A percentile compares a stretch with the other conserved stretches of the same genome.
These are phyloP conservation scores for Pugionium dolabratum DNA, from an alignment of 345 rosid species.

Conservation along the genomic window DNA sequence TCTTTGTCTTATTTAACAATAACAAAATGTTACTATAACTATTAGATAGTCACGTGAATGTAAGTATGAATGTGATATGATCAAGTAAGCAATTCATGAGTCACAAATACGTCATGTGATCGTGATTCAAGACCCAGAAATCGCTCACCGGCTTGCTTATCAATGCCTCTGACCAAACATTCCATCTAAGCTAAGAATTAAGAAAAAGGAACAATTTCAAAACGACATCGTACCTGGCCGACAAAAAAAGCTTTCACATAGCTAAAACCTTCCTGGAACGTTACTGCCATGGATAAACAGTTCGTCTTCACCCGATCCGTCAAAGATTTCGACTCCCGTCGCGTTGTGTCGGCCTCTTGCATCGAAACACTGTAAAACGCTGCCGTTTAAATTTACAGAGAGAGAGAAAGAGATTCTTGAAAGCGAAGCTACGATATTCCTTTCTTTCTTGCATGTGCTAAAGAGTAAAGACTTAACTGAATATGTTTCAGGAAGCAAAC, in stretches of 20 bases:
- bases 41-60: no score
- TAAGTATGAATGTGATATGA: not conserved
- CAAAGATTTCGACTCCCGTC: conserved; percentile 29
- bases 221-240: conserved; percentile 41
- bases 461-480: conserved; percentile 16
- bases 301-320: conserved; percentile 40
- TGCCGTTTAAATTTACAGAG: not conserved
- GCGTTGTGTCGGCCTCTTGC: conserved; percentile 22
- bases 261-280: conserved; percentile 51
- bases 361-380: not conserved
- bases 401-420: not conserved
- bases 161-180: not conserved
- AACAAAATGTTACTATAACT: no score
- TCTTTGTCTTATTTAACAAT: conserved; percentile 44
- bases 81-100: not conserved
- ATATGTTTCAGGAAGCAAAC: conserved; percentile 26
- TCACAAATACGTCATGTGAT: conserved; percentile 19
- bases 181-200: not conserved
- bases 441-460: conserved; percentile 9
- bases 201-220: not conserved
- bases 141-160: not conserved
- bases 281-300: conserved; percentile 47
- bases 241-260: conserved; percentile 52
- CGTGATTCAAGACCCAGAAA: conserved; percentile 9
- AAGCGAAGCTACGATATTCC: not conserved